phyloP scores from a whole-genome alignment of 2,329 filamentous ascomycete species.

The Clarireedia paspali region DNA sequence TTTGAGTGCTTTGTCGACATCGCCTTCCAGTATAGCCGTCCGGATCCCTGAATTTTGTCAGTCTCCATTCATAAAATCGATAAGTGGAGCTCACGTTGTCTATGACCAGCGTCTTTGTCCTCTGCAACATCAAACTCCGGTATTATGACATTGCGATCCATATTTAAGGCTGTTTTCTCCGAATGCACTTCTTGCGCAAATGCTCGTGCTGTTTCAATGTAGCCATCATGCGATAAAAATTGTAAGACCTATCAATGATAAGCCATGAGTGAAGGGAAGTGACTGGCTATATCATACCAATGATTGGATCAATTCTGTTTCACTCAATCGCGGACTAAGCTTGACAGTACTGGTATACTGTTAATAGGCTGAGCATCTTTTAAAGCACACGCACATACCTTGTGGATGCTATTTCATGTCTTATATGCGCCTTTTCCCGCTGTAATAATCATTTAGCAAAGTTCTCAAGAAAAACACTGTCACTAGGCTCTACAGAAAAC shows the following conservation, averaged over 20 bases:
- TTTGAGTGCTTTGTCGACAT: constrained; percentile 86
- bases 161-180: constrained; percentile 63
- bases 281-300: constrained; percentile 44
- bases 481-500: too few relatives aligned
- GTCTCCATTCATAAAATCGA: neutral
- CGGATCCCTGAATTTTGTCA: constrained; percentile 61
- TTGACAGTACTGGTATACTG: constrained; percentile 31
- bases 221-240: constrained; percentile 90
- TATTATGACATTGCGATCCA: constrained; percentile 44
- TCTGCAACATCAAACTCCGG: constrained; percentile 63
- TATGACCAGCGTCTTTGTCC: constrained; percentile 76
- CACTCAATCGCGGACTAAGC: constrained; percentile 54
- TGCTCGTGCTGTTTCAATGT: constrained; percentile 83
- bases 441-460: constrained; percentile 7
- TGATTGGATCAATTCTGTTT: constrained; percentile 73
- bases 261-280: neutral
- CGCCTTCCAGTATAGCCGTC: constrained; percentile 78
- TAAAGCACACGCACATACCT: constrained; percentile 26
- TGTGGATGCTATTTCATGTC: constrained; percentile 45
- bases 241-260: constrained; percentile 52
- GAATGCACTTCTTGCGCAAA: constrained; percentile 75
- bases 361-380: neutral
- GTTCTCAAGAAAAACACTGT: too few relatives aligned
- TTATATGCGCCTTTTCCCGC: constrained; percentile 24
- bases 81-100: constrained; percentile 60